Evolutionary conservation across 305 asterid species (phyloP).

Genomic region (Nicotiana rustica): DNA sequence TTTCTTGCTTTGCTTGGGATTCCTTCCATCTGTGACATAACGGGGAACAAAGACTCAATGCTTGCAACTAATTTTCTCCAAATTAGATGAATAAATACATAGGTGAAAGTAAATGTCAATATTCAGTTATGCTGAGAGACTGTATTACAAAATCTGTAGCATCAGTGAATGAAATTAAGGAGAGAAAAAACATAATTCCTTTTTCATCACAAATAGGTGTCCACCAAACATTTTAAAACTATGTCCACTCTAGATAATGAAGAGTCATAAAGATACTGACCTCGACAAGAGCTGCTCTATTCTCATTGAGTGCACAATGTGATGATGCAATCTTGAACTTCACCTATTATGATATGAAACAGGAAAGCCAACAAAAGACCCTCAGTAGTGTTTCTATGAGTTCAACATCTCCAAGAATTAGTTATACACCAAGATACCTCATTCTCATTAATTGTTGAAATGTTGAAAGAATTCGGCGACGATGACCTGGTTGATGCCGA

Average conservation of each 20-base stretch:
- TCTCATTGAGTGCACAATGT: conserved; percentile 74
- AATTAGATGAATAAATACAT: conserved; percentile 26
- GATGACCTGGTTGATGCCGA: conserved; percentile 77
- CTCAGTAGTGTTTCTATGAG: background rate
- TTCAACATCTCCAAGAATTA: background rate
- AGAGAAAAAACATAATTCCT: background rate
- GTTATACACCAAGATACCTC: conserved; percentile 62
- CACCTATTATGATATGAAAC: conserved; percentile 57
- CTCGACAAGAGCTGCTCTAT: conserved; percentile 84
- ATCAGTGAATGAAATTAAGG: conserved; percentile 34
- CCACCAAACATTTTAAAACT: conserved; percentile 6
- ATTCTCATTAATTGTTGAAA: conserved; percentile 74
- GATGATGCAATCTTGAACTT: conserved; percentile 92
- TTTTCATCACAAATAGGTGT: background rate
- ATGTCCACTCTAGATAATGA: conserved; percentile 5
- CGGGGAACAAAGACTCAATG: background rate
- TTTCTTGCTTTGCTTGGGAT: conserved; percentile 90
- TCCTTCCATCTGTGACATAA: conserved; percentile 78
- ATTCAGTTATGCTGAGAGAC: background rate
- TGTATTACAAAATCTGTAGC: background rate
- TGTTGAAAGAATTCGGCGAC: conserved; percentile 74
- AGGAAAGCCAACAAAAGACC: background rate
- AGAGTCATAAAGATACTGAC: conserved; percentile 48
- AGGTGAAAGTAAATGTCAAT: background rate
- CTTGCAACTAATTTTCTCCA: background rate